These are phyloP conservation scores for Septoria petroselini DNA, from an alignment of 2,329 filamentous ascomycete species.

Conservation along the genomic window DNA sequence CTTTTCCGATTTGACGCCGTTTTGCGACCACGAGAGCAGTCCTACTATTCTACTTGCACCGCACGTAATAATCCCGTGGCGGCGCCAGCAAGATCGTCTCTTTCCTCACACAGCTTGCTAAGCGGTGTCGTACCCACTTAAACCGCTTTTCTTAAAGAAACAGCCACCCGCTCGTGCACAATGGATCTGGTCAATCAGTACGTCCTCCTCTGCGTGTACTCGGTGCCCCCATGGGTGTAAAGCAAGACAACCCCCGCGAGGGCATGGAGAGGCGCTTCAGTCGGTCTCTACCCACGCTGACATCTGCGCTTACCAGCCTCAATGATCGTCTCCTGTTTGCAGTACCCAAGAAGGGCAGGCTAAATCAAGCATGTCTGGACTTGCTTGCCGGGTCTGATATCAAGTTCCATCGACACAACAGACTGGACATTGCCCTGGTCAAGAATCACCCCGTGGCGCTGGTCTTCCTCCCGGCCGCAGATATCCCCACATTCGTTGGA, in stretches of 20 bases:
- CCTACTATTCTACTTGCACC: conserved; percentile 6
- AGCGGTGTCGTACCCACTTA: conserved; percentile 8
- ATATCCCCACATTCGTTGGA: conserved; percentile 96
- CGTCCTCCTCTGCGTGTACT: conserved; percentile 17
- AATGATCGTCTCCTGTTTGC: conserved; percentile 93
- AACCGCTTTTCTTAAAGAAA: conserved; percentile 1
- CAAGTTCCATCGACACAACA: conserved; percentile 90
- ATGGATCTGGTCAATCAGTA: conserved; percentile 41
- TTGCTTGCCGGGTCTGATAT: conserved; percentile 92
- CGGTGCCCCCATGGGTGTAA: conserved; percentile 13
- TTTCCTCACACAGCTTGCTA: conserved; percentile 1
- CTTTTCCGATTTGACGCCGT: conserved; percentile 4
- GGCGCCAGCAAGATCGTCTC: conserved; percentile 1
- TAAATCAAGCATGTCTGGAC: conserved; percentile 83
- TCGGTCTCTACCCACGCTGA: conserved; percentile 37
- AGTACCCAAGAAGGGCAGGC: conserved; percentile 97
- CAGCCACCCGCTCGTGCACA: background rate
- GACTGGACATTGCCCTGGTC: conserved; percentile 94
- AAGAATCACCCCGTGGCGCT: conserved; percentile 95
- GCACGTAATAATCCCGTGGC: background rate
- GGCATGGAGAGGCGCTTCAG: conserved; percentile 22
- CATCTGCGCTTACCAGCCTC: conserved; percentile 58
- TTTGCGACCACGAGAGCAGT: conserved; percentile 2
- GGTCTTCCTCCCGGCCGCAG: conserved; percentile 92
- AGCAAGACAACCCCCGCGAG: conserved; percentile 1